These are phyloP conservation scores for Fusarium longipes DNA, from an alignment of 2,329 filamentous ascomycete species.

Conservation along the genomic window DNA sequence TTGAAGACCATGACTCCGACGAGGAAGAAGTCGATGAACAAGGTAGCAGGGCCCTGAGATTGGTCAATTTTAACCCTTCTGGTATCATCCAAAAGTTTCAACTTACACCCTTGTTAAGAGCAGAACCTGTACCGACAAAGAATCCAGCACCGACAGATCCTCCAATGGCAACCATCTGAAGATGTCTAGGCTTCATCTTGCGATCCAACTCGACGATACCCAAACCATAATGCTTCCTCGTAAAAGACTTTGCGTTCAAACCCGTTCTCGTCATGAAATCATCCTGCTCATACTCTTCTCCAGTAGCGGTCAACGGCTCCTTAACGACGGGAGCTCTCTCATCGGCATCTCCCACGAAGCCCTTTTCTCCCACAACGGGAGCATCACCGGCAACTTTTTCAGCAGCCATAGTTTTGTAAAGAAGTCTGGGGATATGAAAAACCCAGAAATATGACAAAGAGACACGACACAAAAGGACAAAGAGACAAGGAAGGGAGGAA, in stretches of 20 bases:
- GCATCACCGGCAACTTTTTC: slow-evolving; percentile 18
- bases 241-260: slow-evolving; percentile 40
- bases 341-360: slow-evolving; percentile 12
- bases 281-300: slow-evolving; percentile 35
- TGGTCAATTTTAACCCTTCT: background rate
- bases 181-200: slow-evolving; percentile 66
- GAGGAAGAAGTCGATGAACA: slow-evolving; percentile 64
- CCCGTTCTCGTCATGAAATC: slow-evolving; percentile 46
- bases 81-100: too few relatives aligned
- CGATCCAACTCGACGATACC: slow-evolving; percentile 54
- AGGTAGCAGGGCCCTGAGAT: slow-evolving; percentile 54
- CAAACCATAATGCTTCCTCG: slow-evolving; percentile 39
- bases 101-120: slow-evolving; percentile 58
- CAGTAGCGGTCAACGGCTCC: slow-evolving; percentile 16
- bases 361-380: slow-evolving; percentile 20
- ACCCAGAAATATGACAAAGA: background rate
- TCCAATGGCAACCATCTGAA: slow-evolving; percentile 72
- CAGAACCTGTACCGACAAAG: slow-evolving; percentile 69
- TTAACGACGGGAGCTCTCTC: slow-evolving; percentile 8
- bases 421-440: background rate
- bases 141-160: slow-evolving; percentile 72
- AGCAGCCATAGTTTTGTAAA: slow-evolving; percentile 12
- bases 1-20: slow-evolving; percentile 71
- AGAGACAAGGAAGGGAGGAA: background rate
- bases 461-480: background rate